Evolutionary conservation across 306 rosid species (phyloP).

Genomic region (Psophocarpus tetragonolobus): DNA sequence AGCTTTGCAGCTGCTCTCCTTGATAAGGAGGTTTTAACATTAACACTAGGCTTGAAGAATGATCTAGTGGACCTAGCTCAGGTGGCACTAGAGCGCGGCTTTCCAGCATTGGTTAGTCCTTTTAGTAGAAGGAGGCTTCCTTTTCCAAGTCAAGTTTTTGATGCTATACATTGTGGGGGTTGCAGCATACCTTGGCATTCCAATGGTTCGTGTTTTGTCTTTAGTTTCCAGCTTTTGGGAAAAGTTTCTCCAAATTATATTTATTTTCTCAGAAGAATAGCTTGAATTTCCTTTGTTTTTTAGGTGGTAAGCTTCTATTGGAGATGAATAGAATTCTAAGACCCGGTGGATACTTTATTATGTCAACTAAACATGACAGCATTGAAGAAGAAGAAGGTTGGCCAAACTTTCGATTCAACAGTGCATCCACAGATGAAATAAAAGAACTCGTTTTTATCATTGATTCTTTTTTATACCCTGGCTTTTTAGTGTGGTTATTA

Average conservation of each 20-base stretch:
- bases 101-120: slow-evolving; percentile 75
- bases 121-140: slow-evolving; percentile 80
- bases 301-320: slow-evolving; percentile 87
- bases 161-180: slow-evolving; percentile 81
- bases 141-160: slow-evolving; percentile 85
- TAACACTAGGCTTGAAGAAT: slow-evolving; percentile 87
- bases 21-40: slow-evolving; percentile 76
- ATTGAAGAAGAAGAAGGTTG: slow-evolving; percentile 94
- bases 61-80: slow-evolving; percentile 91
- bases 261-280: neutral
- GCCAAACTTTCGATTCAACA: slow-evolving; percentile 19
- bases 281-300: slow-evolving; percentile 5
- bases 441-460: slow-evolving; percentile 1
- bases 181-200: slow-evolving; percentile 87
- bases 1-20: slow-evolving; percentile 73
- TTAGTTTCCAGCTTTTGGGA: neutral
- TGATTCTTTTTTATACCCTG: neutral
- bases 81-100: slow-evolving; percentile 90
- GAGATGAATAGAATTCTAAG: slow-evolving; percentile 94
- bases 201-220: slow-evolving; percentile 53
- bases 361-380: slow-evolving; percentile 77
- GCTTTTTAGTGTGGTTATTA: neutral
- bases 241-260: neutral
- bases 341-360: slow-evolving; percentile 83
- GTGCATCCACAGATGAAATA: neutral